phyloP scores from a whole-genome alignment of 192 early-diverging fungal species.

The Umbelopsis sp. region DNA sequence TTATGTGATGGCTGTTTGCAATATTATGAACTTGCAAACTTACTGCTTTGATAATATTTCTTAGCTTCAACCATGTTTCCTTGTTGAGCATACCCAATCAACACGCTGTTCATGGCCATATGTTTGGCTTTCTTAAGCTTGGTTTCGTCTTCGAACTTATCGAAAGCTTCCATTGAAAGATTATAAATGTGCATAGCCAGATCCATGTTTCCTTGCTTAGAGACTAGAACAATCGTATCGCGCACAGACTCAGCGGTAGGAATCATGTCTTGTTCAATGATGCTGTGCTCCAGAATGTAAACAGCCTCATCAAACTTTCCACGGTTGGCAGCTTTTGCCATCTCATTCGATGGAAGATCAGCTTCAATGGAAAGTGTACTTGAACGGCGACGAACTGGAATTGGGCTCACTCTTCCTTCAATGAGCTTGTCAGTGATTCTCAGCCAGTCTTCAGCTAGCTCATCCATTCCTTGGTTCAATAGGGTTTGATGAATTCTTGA shows the following conservation, averaged over 20 bases:
- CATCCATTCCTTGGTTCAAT: conserved; percentile 2
- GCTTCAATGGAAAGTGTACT: conserved; percentile 16
- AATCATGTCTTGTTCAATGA: conserved; percentile 26
- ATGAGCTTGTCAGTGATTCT: conserved; percentile 3
- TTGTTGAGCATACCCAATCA: conserved; percentile 52
- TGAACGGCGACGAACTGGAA: conserved; percentile 7
- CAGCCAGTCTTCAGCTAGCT: background rate
- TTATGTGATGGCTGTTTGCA: background rate
- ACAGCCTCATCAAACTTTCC: conserved; percentile 32
- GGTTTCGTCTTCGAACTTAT: conserved; percentile 2
- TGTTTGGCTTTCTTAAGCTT: conserved; percentile 16
- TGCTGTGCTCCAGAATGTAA: conserved; percentile 25
- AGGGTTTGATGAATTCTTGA: conserved; percentile 17
- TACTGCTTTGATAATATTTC: conserved; percentile 50
- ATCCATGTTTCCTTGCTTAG: conserved; percentile 30
- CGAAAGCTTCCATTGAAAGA: background rate
- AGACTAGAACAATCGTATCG: conserved; percentile 36
- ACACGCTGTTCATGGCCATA: conserved; percentile 44
- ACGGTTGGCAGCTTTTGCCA: conserved; percentile 19
- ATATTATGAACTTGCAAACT: background rate
- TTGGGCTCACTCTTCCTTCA: conserved; percentile 12
- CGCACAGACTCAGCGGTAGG: conserved; percentile 37
- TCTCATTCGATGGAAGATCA: conserved; percentile 30
- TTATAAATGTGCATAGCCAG: conserved; percentile 24
- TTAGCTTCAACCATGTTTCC: conserved; percentile 55